Conservation (phyloP, 768 basidiomycete species). For the Amanita phalloides region DNA sequence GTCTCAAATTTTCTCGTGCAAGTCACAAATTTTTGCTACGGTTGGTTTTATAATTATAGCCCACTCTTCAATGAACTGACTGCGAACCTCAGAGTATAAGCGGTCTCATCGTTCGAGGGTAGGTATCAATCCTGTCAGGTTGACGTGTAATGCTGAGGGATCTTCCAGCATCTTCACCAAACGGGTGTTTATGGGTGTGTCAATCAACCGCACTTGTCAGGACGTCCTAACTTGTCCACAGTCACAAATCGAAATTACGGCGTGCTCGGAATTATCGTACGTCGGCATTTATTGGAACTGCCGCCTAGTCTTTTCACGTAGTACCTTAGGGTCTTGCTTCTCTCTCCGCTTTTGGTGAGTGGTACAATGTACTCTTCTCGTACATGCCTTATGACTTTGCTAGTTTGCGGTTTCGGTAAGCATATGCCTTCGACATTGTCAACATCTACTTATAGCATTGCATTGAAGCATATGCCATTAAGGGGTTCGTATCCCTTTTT, state of each 20-base stretch:
- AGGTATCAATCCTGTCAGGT: slow-evolving; percentile 2
- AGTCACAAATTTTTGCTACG: slow-evolving; percentile 19
- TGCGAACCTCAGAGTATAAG: slow-evolving; percentile 15
- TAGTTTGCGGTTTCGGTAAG: slow-evolving; percentile 10
- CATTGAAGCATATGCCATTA: slow-evolving; percentile 16
- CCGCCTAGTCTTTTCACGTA: background rate
- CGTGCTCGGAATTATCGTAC: background rate
- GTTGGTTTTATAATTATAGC: slow-evolving; percentile 9
- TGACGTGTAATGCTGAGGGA: background rate
- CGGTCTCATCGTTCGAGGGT: slow-evolving; percentile 22
- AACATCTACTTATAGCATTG: background rate
- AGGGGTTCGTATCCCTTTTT: slow-evolving; percentile 15
- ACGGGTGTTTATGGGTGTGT: slow-evolving; percentile 18
- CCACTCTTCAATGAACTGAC: background rate
- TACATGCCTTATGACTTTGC: background rate
- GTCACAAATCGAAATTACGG: background rate
- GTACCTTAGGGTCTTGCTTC: slow-evolving; percentile 9
- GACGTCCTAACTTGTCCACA: background rate
- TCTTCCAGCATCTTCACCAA: slow-evolving; percentile 14
- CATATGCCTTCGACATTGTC: background rate
- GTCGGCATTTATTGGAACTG: background rate
- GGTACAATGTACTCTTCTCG: background rate
- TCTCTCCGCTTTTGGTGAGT: slow-evolving; percentile 11
- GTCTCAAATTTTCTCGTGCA: background rate
- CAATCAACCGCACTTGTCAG: background rate